Percentiles rank a stretch among this genome's conserved stretches.
Conservation (phyloP, 2,329 filamentous ascomycete species). For the Cladophialophora psammophila region DNA sequence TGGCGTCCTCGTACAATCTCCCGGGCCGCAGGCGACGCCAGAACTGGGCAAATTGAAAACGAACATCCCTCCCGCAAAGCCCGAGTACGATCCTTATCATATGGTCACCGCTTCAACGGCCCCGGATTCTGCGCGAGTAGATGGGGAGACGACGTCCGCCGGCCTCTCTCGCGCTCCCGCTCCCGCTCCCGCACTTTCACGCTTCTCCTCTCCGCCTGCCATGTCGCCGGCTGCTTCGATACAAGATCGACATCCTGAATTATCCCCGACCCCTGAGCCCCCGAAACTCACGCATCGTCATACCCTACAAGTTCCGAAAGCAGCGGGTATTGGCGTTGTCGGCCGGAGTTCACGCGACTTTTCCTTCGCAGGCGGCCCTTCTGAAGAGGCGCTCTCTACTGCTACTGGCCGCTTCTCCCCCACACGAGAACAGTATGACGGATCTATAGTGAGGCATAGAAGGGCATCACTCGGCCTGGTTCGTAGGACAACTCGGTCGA, state of each 20-base stretch:
- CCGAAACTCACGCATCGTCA: conserved; percentile 78
- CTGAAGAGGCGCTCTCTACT: conserved; percentile 68
- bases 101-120: conserved; percentile 47
- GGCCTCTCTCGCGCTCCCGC: conserved; percentile 12
- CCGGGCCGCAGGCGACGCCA: conserved; percentile 43
- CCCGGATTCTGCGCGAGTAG: conserved; percentile 41
- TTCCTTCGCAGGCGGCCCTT: conserved; percentile 48
- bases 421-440: conserved; percentile 51
- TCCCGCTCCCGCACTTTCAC: conserved; percentile 40
- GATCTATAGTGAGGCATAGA: conserved; percentile 61
- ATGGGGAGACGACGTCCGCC: conserved; percentile 21
- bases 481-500: conserved; percentile 80
- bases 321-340: conserved; percentile 58
- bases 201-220: conserved; percentile 53
- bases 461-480: conserved; percentile 84
- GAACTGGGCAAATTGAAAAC: conserved; percentile 32
- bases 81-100: conserved; percentile 43
- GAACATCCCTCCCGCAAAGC: conserved; percentile 23
- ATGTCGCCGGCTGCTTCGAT: conserved; percentile 65
- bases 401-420: conserved; percentile 82
- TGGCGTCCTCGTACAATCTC: conserved; percentile 40
- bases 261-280: conserved; percentile 61
- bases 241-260: conserved; percentile 29
- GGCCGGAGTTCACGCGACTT: conserved; percentile 73
- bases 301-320: conserved; percentile 84